Conservation (phyloP, 805 yeast species). For the Kodamaea hsintzibuensis region DNA sequence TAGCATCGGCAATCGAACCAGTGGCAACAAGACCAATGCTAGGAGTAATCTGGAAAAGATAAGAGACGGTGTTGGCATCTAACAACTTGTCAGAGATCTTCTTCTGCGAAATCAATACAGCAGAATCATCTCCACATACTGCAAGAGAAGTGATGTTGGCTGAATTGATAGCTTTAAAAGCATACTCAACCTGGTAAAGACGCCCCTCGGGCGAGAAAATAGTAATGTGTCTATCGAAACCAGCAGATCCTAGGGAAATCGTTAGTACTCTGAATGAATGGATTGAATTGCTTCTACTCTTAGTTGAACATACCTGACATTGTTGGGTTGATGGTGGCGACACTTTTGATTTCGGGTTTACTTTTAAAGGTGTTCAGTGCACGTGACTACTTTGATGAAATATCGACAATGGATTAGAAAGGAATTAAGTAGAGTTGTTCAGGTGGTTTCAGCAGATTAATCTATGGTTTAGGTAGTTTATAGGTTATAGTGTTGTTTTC, state of each 20-base stretch:
- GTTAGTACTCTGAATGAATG: conserved; percentile 25
- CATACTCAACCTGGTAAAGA: conserved; percentile 95
- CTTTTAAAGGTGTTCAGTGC: background rate
- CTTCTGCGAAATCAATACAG: conserved; percentile 90
- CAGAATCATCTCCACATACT: conserved; percentile 80
- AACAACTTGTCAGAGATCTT: conserved; percentile 94
- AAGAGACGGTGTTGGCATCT: conserved; percentile 84
- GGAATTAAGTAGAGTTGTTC: no score
- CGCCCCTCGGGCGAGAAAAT: conserved; percentile 99
- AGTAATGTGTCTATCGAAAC: conserved; percentile 98
- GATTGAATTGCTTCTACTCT: background rate
- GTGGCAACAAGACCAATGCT: conserved; percentile 88
- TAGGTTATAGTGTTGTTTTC: no score
- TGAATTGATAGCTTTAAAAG: conserved; percentile 93
- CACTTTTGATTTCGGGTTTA: background rate
- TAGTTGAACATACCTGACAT: conserved; percentile 12
- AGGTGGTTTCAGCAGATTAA: no score
- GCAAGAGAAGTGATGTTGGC: conserved; percentile 90
- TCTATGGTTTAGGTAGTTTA: no score
- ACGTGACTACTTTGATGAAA: background rate
- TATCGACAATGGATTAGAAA: background rate
- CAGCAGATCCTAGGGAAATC: conserved; percentile 64
- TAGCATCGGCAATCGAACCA: conserved; percentile 95
- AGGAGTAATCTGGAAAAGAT: conserved; percentile 79
- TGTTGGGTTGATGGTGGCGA: conserved; percentile 6